phyloP scores from a whole-genome alignment of 768 basidiomycete genomes.

The Daedaleopsis nitida region DNA sequence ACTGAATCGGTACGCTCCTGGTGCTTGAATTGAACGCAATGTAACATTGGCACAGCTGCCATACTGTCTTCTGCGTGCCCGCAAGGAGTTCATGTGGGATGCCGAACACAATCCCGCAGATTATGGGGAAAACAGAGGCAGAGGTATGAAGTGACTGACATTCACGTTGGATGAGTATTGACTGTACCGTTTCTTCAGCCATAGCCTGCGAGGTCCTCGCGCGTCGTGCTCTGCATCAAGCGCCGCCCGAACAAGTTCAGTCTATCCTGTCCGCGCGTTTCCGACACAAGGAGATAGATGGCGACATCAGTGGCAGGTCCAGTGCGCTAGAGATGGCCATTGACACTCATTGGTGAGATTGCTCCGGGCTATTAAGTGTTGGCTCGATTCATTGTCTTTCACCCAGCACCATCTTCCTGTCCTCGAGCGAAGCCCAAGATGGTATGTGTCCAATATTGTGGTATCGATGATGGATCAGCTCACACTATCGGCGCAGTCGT shows the following conservation, averaged over 20 bases:
- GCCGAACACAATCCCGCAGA: slow-evolving; percentile 82
- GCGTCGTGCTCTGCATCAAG: slow-evolving; percentile 72
- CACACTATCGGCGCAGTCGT: slow-evolving; percentile 54
- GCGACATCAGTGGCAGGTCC: slow-evolving; percentile 69
- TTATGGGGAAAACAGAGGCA: slow-evolving; percentile 80
- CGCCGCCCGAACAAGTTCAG: slow-evolving; percentile 62
- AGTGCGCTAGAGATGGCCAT: slow-evolving; percentile 91
- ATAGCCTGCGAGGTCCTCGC: slow-evolving; percentile 85
- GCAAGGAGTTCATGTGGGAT: slow-evolving; percentile 80
- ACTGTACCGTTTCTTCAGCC: slow-evolving; percentile 42
- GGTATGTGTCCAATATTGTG: slow-evolving; percentile 39
- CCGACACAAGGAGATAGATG: slow-evolving; percentile 70
- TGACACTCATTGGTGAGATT: slow-evolving; percentile 77
- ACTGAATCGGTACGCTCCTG: slow-evolving; percentile 67
- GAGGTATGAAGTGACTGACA: slow-evolving; percentile 50
- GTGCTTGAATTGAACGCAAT: not conserved
- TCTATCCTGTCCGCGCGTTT: slow-evolving; percentile 80
- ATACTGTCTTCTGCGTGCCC: slow-evolving; percentile 76
- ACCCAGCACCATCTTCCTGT: slow-evolving; percentile 75
- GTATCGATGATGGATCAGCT: not conserved
- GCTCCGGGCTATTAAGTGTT: too few relatives aligned
- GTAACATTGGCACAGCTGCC: slow-evolving; percentile 55
- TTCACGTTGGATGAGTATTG: not conserved
- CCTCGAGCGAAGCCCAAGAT: slow-evolving; percentile 83
- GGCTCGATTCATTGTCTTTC: not conserved